Percentiles rank a stretch among this genome's conserved stretches.
Evolutionary conservation across 768 basidiomycete genomes (phyloP).

Genomic region (Royoungia palumana): DNA sequence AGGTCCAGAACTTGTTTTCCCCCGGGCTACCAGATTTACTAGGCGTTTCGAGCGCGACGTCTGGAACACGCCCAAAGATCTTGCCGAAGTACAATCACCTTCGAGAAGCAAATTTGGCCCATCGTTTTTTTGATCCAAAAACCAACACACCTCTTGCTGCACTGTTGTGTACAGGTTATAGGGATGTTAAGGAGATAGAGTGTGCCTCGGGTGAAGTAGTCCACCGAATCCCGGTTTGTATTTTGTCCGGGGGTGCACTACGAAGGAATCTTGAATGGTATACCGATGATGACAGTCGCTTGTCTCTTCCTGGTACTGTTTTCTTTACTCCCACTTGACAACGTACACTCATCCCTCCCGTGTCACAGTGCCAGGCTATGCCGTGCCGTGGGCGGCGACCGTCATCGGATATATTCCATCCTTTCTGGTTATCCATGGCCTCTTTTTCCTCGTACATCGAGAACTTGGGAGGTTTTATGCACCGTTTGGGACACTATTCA

Average conservation of each 20-base stretch:
- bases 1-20: slow-evolving; percentile 2
- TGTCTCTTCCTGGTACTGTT: neutral
- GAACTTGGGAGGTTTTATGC: neutral
- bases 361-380: slow-evolving; percentile 8
- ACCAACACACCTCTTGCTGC: neutral
- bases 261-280: slow-evolving; percentile 12
- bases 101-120: too few species aligned
- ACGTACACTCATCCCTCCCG: neutral
- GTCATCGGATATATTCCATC: slow-evolving; percentile 11
- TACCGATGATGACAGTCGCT: slow-evolving; percentile 5
- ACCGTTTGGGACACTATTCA: slow-evolving; percentile 7
- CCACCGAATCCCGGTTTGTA: slow-evolving; percentile 8
- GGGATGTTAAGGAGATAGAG: neutral
- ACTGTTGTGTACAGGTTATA: neutral
- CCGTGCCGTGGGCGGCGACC: slow-evolving; percentile 16
- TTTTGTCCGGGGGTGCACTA: neutral
- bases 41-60: slow-evolving; percentile 1
- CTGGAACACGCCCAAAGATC: slow-evolving; percentile 1
- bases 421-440: slow-evolving; percentile 18
- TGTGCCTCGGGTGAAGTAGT: slow-evolving; percentile 4
- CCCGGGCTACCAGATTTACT: neutral
- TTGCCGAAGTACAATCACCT: neutral
- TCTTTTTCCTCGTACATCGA: slow-evolving; percentile 16
- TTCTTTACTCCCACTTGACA: neutral
- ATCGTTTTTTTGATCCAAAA: too few species aligned